phyloP scores from a whole-genome alignment of 2,329 filamentous ascomycete species.

The Aspergillus ochraceus region DNA sequence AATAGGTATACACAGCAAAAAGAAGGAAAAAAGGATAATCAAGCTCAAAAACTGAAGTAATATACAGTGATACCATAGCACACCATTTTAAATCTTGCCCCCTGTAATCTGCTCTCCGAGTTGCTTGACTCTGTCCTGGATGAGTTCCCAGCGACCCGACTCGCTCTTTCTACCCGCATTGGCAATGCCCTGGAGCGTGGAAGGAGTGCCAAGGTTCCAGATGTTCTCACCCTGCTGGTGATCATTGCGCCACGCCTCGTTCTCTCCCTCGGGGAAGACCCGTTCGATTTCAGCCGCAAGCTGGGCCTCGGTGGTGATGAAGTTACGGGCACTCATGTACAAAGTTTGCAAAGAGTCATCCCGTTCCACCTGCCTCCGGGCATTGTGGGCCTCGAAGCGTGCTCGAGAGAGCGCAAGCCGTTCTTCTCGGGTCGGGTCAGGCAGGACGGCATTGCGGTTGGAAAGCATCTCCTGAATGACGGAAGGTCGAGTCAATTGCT shows the following conservation, averaged over 20 bases:
- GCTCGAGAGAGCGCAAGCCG: conserved; percentile 48
- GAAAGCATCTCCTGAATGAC: conserved; percentile 55
- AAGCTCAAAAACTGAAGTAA: conserved; percentile 13
- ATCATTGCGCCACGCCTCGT: conserved; percentile 44
- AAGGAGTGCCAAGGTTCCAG: conserved; percentile 52
- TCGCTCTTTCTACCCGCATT: conserved; percentile 33
- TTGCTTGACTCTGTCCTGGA: conserved; percentile 60
- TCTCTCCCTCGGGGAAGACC: conserved; percentile 67
- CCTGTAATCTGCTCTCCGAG: conserved; percentile 68
- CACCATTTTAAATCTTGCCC: conserved; percentile 54
- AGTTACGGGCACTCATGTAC: conserved; percentile 83
- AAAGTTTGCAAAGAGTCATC: conserved; percentile 77
- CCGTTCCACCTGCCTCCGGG: conserved; percentile 59
- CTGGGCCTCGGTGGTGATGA: conserved; percentile 81
- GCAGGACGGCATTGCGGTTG: conserved; percentile 53
- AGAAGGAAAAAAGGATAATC: conserved; percentile 5
- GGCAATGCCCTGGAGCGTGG: conserved; percentile 37
- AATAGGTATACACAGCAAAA: conserved; percentile 17
- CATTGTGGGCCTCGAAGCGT: conserved; percentile 45
- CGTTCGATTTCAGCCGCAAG: conserved; percentile 71
- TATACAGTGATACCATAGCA: conserved; percentile 21
- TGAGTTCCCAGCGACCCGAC: conserved; percentile 41
- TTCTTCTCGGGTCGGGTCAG: conserved; percentile 63
- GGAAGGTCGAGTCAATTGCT: conserved; percentile 70
- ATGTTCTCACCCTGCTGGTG: conserved; percentile 47